Evolutionary conservation across 345 rosid species (phyloP).

Genomic region (Odontarrhena argentea): DNA sequence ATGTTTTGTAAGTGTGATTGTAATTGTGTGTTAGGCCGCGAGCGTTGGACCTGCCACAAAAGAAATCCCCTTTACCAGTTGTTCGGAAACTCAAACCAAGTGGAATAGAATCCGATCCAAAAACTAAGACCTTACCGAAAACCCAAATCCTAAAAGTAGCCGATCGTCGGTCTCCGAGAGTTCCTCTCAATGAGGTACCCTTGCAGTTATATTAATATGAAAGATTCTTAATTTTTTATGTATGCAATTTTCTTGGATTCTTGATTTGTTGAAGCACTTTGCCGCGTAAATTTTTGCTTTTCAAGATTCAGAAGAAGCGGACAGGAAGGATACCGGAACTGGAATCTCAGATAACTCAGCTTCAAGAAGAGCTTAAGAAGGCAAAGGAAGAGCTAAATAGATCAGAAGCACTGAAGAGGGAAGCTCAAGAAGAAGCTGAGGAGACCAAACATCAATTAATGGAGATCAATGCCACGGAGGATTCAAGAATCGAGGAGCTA

Average conservation of each 20-base stretch:
- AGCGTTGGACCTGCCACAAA: conserved; percentile 61
- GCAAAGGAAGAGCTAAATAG: conserved; percentile 69
- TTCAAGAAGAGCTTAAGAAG: conserved; percentile 87
- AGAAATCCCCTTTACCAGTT: conserved; percentile 60
- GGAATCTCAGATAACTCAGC: conserved; percentile 67
- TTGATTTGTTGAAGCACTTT: conserved; percentile 7
- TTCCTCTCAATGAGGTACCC: conserved; percentile 71
- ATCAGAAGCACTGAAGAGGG: conserved; percentile 62
- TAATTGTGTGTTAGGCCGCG: conserved; percentile 45
- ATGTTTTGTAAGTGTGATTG: conserved; percentile 12
- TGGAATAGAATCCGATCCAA: conserved; percentile 47
- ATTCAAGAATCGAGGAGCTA: conserved; percentile 77
- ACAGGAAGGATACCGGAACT: conserved; percentile 57
- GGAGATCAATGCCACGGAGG: conserved; percentile 81
- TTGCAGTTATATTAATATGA: conserved; percentile 1
- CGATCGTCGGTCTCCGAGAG: conserved; percentile 74
- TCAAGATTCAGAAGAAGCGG: conserved; percentile 61
- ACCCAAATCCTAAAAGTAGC: conserved; percentile 65
- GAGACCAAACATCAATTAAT: conserved; percentile 67
- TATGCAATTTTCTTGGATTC: conserved; percentile 12
- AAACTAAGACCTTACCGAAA: conserved; percentile 52
- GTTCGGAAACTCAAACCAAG: conserved; percentile 61
- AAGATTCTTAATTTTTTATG: neutral
- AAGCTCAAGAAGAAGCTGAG: conserved; percentile 73
- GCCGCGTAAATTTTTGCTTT: conserved; percentile 5